Base-by-base conservation (phyloP, 108 stramenopile genomes). In the Cylindrotheca closterium region DNA sequence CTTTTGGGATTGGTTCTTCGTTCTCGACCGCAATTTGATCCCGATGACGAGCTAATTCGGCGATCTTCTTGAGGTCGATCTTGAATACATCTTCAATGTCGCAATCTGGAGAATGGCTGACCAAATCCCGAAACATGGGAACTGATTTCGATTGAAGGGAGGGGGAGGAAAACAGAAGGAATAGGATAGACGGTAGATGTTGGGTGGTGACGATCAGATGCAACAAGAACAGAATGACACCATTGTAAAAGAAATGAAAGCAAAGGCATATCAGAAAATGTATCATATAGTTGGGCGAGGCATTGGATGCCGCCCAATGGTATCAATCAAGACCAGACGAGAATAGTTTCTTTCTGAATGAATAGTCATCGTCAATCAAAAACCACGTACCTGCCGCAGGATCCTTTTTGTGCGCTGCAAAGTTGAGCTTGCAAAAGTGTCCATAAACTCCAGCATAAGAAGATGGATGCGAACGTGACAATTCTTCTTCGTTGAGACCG, bases 41-140 rank as follows among this genome's bases (percentile, higher is more conserved):
- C 26, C 72, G 73, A 51, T 77, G 60, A 22, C 79, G 62, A 5
- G 73, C 75, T 32, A 80, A 51, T 15, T 80, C 62, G n/a, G 82
- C 83, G n/a, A 84, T 68, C 50, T 83, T 65, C 34, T 64, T 75
- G 22, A 88, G 62, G 58, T 88, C 79, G 22, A 88, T 68, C n/a
- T 28, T 55, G 22, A 81, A 59, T 67, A 62, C 29, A 47, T 71
- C 10, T 26, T 33, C 29, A 27, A 70, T 56, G 1, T 26, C 21
- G 54, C 80, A 82, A 29, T 70, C 63, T 15, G 71, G 58, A 12
- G 81, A 84, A 21, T 73, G 25, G 0, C 47, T 31, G 3, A 86
- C 76, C 23, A 93, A 58, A 51, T 88, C 80, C 0, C 85, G 84
- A 68, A 88, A 93, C 92, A 93, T 93, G 19, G 92, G 92, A 31